Percentiles rank a stretch among this genome's conserved stretches.
These are phyloP conservation scores for Saturnispora serradocipensis DNA, from an alignment of 805 yeast species.

Conservation along the genomic window DNA sequence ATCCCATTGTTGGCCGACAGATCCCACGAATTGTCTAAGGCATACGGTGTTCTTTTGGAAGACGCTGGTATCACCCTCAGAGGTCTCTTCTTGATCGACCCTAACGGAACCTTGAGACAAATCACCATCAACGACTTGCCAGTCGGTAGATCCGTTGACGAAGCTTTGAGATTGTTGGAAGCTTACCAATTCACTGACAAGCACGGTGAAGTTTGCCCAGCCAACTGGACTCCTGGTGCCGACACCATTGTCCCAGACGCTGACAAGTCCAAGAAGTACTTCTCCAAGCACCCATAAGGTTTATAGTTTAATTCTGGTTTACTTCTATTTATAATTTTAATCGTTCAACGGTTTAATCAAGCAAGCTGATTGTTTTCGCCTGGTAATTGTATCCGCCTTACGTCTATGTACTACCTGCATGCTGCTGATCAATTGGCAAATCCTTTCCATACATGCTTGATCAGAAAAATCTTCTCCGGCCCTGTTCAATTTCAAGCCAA, in stretches of 20 bases:
- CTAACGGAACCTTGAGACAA: constrained; percentile 91
- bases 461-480: no score
- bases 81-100: constrained; percentile 97
- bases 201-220: constrained; percentile 99
- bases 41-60: constrained; percentile 95
- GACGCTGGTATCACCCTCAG: constrained; percentile 96
- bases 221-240: constrained; percentile 96
- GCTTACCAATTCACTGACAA: constrained; percentile 99
- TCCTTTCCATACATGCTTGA: no score
- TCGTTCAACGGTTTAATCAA: background rate
- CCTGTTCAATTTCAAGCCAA: no score
- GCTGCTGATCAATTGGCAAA: no score
- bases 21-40: constrained; percentile 89
- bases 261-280: constrained; percentile 70
- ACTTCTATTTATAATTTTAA: background rate
- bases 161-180: constrained; percentile 92
- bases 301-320: background rate
- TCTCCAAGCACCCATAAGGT: constrained; percentile 36
- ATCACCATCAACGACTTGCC: constrained; percentile 97
- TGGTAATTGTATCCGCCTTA: no score
- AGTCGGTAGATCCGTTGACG: constrained; percentile 98
- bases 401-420: no score
- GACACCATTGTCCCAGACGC: constrained; percentile 87
- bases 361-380: no score
- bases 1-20: constrained; percentile 95